Evolutionary conservation across 352 stramenopile genomes (phyloP).

Genomic region (Pelagophyceae sp.): DNA sequence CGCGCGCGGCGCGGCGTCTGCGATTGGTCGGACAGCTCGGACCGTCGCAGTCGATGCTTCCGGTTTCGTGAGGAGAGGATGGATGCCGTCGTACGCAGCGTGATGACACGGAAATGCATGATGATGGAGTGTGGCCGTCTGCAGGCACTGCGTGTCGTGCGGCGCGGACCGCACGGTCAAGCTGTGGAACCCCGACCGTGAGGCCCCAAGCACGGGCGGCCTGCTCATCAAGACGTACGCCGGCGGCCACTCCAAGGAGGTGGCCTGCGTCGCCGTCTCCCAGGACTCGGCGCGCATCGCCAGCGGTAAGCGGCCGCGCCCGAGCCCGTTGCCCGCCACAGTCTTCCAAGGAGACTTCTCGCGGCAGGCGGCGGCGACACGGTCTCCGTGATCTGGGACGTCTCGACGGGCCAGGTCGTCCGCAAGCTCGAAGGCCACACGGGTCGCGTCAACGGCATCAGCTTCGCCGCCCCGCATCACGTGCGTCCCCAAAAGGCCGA

Average conservation of each 20-base stretch:
- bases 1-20: too few species aligned
- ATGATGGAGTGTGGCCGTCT: too few species aligned
- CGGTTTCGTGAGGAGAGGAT: too few species aligned
- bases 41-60: too few species aligned
- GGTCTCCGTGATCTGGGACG: not conserved
- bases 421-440: not conserved
- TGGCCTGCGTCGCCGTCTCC: not conserved
- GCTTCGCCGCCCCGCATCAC: not conserved
- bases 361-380: not conserved
- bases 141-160: not conserved
- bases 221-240: slow-evolving; percentile 15
- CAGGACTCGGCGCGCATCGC: slow-evolving; percentile 3
- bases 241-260: not conserved
- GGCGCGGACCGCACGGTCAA: slow-evolving; percentile 5
- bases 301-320: too few species aligned
- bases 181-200: slow-evolving; percentile 5
- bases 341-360: not conserved
- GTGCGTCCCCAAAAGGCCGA: too few species aligned
- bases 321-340: too few species aligned
- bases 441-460: not conserved
- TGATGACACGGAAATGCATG: too few species aligned
- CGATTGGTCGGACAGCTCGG: too few species aligned
- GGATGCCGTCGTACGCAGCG: too few species aligned
- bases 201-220: not conserved
- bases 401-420: not conserved